Base-by-base conservation (phyloP, 2,329 filamentous ascomycete species). In the Cordyceps tenuipes region DNA sequence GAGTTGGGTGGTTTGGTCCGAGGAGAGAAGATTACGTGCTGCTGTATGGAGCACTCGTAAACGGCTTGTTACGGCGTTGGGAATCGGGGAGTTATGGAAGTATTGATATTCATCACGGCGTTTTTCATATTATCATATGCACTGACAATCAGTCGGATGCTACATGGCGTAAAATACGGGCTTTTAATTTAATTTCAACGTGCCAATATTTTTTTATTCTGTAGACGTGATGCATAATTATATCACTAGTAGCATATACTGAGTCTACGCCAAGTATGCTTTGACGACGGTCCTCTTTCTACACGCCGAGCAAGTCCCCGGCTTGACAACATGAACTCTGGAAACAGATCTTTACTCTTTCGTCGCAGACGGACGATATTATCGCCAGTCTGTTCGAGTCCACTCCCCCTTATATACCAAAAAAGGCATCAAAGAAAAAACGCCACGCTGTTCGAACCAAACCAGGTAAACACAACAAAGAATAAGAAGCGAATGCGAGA, bases 1-100 rank as follows among this genome's bases (percentile, higher is more conserved):
- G 78, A 81, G 34, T 66, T 79, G 12, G 81, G 83, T 61, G 76
- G 79, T 65, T 70, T 75, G 1, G 79, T 79, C 61, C 78, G 62
- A 64, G 23, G 21, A 43, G 23, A 59, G 48, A 57, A 21, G 17
- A 3, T 26, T 12, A 7, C 34, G 10, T 43, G 39, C 29, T 29
- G 8, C 29, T 46, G 2, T 7, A 17, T 36, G 34, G 23, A 34
- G 7, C 9, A 21, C 39, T 5, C 17, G 21, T 36, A 58, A 31
- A 48, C 43, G 23, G 29, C 48, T 39, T 52, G 21, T 44, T 50
- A 21, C 21, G 56, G 57, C 57, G 57, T 59, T 59, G 44, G 9
- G 3, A 34, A 19, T n/a, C 7, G 9, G 26, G 57, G 39, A 10
- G 7, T 44, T 44, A 29, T 49, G 17, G 21, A 46, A 17, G 5